Evolutionary conservation across 306 rosid genomes (phyloP), one percentile per base, ranked within the genome.

Genomic region (Vigna angularis): DNA sequence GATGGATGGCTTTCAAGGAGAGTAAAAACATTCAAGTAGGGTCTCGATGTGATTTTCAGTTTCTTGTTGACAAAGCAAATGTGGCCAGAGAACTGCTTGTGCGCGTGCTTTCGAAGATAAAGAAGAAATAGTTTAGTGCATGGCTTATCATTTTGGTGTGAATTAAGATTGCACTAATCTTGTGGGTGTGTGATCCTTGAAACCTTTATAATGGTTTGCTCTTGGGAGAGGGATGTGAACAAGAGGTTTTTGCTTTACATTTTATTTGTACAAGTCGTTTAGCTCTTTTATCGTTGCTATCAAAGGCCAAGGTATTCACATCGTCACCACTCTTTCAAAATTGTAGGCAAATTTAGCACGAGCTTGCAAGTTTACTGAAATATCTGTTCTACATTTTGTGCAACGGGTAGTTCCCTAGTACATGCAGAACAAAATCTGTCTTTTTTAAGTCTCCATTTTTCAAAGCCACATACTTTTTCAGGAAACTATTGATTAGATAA

Each of bases 31-130:
- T 76, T 65, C 3, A 38, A 52, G 17, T 51, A 40, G 80, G 80
- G 0, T 3, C 22, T 12, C 13, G 0, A 1, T 52, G 73, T 52
- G 55, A 66, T 22, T 76, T 76, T 52, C 11, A 76, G 55, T 65
- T 65, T 36, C 47, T 76, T 53, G 9, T 66, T 52, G 66, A 47
- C 28, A 22, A 52, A 24, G 49, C 18, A 55, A 68, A 68, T 22
- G 17, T 28, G 7, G 69, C 17, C 1, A 1, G 8, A 42, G 81
- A 77, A 45, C 16, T 77, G 22, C 69, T 56, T 26, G 81, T 77
- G 38, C 22, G 36, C 15, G 48, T 67, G 0, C 22, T 0, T 11
- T 40, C 51, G 2, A 32, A 61, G 45, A 4, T 4, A 30, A 30
- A 4, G 13, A 7, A 4, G 13, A 7, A 32, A 61, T 32, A 61